Conservation (phyloP, 2,329 filamentous ascomycete genomes). For the Aspergillus ochraceus region DNA sequence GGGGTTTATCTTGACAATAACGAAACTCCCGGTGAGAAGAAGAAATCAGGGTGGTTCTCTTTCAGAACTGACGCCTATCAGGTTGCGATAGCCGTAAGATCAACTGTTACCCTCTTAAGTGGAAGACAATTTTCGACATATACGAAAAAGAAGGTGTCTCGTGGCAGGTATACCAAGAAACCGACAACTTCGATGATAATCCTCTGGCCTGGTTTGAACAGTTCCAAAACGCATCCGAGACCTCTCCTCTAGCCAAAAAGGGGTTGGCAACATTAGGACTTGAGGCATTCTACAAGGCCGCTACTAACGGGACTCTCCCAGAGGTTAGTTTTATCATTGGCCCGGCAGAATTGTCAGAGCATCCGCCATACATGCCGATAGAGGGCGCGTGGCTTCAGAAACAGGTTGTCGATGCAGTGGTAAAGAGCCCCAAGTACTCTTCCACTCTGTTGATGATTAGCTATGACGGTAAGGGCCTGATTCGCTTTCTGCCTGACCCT, state of each 20-base stretch:
- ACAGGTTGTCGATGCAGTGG: conserved; percentile 53
- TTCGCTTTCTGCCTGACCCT: neutral
- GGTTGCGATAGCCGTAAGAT: conserved; percentile 47
- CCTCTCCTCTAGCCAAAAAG: conserved; percentile 46
- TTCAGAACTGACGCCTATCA: conserved; percentile 5
- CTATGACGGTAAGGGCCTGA: conserved; percentile 45
- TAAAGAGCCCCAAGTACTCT: conserved; percentile 50
- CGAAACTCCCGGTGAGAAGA: conserved; percentile 45
- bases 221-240: conserved; percentile 47
- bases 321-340: conserved; percentile 54
- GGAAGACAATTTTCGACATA: conserved; percentile 53
- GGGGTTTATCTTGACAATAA: conserved; percentile 54
- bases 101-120: conserved; percentile 56
- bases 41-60: neutral
- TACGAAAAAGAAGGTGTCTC: conserved; percentile 51
- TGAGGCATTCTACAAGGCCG: conserved; percentile 51
- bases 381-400: conserved; percentile 59
- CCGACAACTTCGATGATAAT: conserved; percentile 57
- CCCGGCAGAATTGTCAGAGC: conserved; percentile 54
- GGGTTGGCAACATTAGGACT: conserved; percentile 52
- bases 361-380: conserved; percentile 53
- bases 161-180: conserved; percentile 54
- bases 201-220: conserved; percentile 56
- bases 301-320: conserved; percentile 53
- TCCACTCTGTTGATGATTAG: conserved; percentile 52